Base-by-base conservation (phyloP, 2,329 filamentous ascomycete genomes). In the Mycosphaerella arachidis region DNA sequence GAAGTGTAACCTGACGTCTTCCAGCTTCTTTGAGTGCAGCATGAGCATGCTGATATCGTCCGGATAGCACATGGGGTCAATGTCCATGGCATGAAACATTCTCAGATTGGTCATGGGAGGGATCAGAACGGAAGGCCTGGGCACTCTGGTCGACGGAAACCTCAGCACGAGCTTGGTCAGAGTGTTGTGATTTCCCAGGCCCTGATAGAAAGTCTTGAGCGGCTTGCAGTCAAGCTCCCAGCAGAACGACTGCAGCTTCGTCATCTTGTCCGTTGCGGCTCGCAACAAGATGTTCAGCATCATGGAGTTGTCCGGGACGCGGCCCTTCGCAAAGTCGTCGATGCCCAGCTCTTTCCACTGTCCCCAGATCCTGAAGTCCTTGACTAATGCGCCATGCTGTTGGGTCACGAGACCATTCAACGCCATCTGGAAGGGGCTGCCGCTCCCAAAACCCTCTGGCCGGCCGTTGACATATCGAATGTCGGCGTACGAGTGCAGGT, bases 221-320 rank as follows among this genome's bases (percentile, higher is more conserved):
- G 84, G 81, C 65, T 86, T 86, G 24, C 81, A 84, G 67, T 82
- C 82, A 35, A 87, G 76, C 63, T 85, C 80, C 84, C 85, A 87
- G 68, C 79, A 81, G 67, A 87, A 86, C 12, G 75, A 76, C 60
- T 79, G 73, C 62, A 87, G 72, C 52, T 79, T 79, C 16, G 73
- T 74, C 82, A 85, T 86, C 70, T 78, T 81, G 70, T 86, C 84
- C 35, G 86, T 74, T 1, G 82, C 83, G 2, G 82, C 83, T 59
- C 84, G 80, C 54, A 85, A 75, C 1, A 81, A 78, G 53, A 85
- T 82, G 68, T 85, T 86, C 67, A 87, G 73, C 77, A 87, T 79
- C 82, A 87, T 86, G 40, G 79, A 82, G 48, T 81, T 84, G 72
- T 87, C 84, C n/a, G 84, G 83, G 56, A 87, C 81, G 40, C 84